A percentile compares a stretch with the other conserved stretches of the same genome.
phyloP scores from a whole-genome alignment of 345 rosid species.

The Populus pruinosa region DNA sequence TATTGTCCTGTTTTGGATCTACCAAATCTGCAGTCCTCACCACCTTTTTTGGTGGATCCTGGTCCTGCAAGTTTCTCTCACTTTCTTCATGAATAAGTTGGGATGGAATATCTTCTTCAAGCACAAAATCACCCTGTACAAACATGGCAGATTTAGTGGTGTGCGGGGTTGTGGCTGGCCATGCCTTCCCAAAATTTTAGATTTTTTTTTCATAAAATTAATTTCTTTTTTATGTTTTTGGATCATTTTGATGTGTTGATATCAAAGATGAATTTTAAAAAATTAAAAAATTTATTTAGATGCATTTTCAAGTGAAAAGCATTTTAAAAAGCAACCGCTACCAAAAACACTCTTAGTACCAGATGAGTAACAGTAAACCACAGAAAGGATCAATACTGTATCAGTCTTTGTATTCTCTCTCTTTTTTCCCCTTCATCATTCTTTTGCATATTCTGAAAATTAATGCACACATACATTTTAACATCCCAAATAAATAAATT shows the following conservation, averaged over 20 bases:
- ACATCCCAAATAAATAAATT: not conserved
- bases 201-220: too few species aligned
- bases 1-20: conserved; percentile 17
- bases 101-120: conserved; percentile 26
- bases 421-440: not conserved
- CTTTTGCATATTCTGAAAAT: too few species aligned
- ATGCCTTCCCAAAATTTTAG: too few species aligned
- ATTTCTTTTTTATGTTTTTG: too few species aligned
- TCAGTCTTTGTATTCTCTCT: not conserved
- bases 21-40: conserved; percentile 12
- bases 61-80: conserved; percentile 17
- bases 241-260: too few species aligned
- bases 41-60: conserved; percentile 14
- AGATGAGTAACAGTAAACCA: not conserved
- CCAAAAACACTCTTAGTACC: not conserved
- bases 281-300: too few species aligned
- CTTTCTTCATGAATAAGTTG: conserved; percentile 24
- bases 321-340: too few species aligned
- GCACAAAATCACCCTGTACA: conserved; percentile 27
- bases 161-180: too few species aligned
- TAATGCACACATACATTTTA: too few species aligned
- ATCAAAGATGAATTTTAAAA: too few species aligned
- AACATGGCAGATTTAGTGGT: not conserved
- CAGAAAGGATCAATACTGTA: not conserved
- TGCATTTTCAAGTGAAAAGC: too few species aligned